phyloP scores from a whole-genome alignment of 192 early-diverging fungal species.

The Obelidium mucronatum region DNA sequence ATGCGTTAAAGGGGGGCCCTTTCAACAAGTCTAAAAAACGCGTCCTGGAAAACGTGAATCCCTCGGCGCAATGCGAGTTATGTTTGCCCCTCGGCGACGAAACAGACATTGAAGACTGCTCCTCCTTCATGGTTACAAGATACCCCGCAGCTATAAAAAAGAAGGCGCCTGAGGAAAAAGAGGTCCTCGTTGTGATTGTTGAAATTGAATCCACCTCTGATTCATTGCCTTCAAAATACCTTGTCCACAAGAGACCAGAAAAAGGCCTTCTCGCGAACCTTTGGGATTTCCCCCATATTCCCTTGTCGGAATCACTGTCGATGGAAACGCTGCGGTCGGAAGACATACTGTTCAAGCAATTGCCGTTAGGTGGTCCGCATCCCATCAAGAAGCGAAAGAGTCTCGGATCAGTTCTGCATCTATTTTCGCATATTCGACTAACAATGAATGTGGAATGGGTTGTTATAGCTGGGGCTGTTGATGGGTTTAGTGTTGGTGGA shows the following conservation, averaged over 20 bases:
- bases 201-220: conserved; percentile 53
- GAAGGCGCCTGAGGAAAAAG: conserved; percentile 70
- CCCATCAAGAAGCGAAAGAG: no score
- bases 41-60: background rate
- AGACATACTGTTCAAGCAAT: no score
- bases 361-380: no score
- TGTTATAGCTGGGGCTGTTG: background rate
- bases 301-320: no score
- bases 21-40: background rate
- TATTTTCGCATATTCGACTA: conserved; percentile 72
- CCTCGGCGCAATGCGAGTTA: background rate
- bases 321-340: no score
- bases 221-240: conserved; percentile 44
- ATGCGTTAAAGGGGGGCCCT: conserved; percentile 4
- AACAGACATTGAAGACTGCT: conserved; percentile 41
- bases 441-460: conserved; percentile 40
- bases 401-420: conserved; percentile 61
- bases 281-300: conserved; percentile 74
- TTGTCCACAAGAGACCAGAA: conserved; percentile 64
- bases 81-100: conserved; percentile 43
- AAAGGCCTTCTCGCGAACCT: conserved; percentile 74
- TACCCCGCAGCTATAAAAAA: conserved; percentile 67
- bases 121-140: conserved; percentile 45
- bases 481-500: background rate
- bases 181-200: conserved; percentile 58